Percentiles rank a stretch among this genome's conserved stretches.
Conservation (phyloP, 2,329 filamentous ascomycete species). For the Plectosphaerella sp. region DNA sequence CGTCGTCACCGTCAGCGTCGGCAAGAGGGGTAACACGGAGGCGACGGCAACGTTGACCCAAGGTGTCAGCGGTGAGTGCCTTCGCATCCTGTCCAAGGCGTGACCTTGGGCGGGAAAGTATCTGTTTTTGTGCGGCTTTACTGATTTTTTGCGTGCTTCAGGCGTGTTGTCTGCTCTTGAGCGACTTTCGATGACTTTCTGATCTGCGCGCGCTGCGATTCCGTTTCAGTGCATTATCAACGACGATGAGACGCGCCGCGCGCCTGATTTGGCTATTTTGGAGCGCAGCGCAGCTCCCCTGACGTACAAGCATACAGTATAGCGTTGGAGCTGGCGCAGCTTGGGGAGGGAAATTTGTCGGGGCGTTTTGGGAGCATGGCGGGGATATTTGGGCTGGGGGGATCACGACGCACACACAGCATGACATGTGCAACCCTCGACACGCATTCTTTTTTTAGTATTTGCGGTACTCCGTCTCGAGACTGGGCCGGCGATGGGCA, state of each 20-base stretch:
- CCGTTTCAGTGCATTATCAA: neutral
- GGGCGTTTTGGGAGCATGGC: neutral
- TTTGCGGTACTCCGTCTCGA: neutral
- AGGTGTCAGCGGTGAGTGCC: constrained; percentile 75
- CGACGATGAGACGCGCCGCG: neutral
- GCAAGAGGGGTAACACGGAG: constrained; percentile 75
- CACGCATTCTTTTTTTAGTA: neutral
- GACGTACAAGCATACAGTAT: no score
- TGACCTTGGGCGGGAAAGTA: neutral
- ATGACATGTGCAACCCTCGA: no score
- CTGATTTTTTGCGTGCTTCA: neutral
- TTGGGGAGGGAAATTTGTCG: no score
- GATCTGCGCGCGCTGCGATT: neutral
- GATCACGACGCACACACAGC: neutral
- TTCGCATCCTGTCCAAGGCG: no score
- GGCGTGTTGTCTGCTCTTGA: constrained; percentile 1
- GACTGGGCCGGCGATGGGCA: no score
- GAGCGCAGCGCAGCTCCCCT: no score
- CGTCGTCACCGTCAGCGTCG: constrained; percentile 81
- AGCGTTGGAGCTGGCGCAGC: no score
- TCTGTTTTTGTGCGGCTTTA: neutral
- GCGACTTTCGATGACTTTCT: neutral
- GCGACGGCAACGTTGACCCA: constrained; percentile 82
- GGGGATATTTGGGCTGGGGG: neutral
- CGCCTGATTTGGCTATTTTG: no score